Evolutionary conservation across 2,329 filamentous ascomycete genomes (phyloP).

Genomic region (Pseudogymnoascus sp.): DNA sequence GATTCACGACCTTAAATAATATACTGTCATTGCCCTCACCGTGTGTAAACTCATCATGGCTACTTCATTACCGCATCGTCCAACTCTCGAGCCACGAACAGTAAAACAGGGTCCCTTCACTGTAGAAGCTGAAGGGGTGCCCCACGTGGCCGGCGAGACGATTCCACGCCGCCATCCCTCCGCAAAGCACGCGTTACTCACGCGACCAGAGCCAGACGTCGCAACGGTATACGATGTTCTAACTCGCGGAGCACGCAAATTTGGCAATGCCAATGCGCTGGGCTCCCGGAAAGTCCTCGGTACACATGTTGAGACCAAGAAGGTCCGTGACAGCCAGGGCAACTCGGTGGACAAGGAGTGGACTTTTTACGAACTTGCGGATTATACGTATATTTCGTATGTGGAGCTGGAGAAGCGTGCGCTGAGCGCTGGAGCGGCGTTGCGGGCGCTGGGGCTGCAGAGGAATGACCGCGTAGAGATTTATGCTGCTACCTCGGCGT

Average conservation of each 20-base stretch:
- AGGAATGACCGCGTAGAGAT: slow-evolving; percentile 65
- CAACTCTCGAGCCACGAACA: background rate
- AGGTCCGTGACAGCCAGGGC: slow-evolving; percentile 73
- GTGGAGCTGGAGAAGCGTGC: slow-evolving; percentile 66
- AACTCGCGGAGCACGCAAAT: slow-evolving; percentile 55
- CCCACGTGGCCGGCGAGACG: slow-evolving; percentile 59
- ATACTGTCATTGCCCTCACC: background rate
- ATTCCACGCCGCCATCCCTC: slow-evolving; percentile 54
- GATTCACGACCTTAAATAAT: background rate
- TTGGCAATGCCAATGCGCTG: slow-evolving; percentile 55
- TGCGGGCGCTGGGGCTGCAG: slow-evolving; percentile 63
- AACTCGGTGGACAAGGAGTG: slow-evolving; percentile 73
- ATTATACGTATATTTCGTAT: slow-evolving; percentile 70
- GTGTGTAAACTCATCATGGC: background rate
- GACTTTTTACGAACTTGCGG: slow-evolving; percentile 78
- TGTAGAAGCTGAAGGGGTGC: slow-evolving; percentile 50
- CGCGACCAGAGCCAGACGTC: slow-evolving; percentile 48
- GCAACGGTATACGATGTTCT: slow-evolving; percentile 71
- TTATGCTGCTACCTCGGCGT: slow-evolving; percentile 62
- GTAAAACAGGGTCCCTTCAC: slow-evolving; percentile 46
- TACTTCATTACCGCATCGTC: background rate
- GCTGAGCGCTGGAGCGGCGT: slow-evolving; percentile 58
- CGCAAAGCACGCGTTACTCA: slow-evolving; percentile 48
- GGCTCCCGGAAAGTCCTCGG: slow-evolving; percentile 67
- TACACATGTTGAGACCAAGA: slow-evolving; percentile 76